Conservation (phyloP, 768 basidiomycete species). For the Phanerodontia chrysosporium region DNA sequence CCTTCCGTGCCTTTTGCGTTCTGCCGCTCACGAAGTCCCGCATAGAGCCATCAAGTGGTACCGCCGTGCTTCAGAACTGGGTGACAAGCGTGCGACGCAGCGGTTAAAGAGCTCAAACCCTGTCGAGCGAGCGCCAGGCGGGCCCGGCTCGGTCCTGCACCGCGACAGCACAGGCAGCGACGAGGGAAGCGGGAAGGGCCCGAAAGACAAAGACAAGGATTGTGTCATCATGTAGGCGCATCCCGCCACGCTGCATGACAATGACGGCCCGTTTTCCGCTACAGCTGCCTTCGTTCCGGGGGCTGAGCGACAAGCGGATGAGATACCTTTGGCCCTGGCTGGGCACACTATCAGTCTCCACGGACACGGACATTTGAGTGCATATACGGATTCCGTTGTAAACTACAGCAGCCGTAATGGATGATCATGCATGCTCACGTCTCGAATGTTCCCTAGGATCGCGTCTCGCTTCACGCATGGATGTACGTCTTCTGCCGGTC, state of each 20-base stretch:
- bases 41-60: constrained; percentile 74
- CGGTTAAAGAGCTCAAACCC: constrained; percentile 65
- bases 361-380: not conserved
- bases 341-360: not conserved
- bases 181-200: constrained; percentile 39
- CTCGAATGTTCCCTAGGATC: no score
- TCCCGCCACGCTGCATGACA: no score
- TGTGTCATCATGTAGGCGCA: constrained; percentile 73
- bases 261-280: no score
- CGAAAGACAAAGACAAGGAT: constrained; percentile 58
- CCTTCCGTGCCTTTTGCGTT: constrained; percentile 8
- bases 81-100: constrained; percentile 90
- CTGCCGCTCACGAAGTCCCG: not conserved
- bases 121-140: constrained; percentile 48
- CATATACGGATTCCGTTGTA: not conserved
- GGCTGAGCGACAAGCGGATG: not conserved
- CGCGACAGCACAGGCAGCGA: constrained; percentile 44
- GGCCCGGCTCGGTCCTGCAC: constrained; percentile 57
- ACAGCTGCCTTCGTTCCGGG: no score
- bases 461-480: no score
- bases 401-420: not conserved
- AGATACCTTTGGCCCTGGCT: not conserved
- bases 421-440: not conserved
- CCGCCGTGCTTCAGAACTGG: constrained; percentile 84
- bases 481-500: no score